A percentile compares a stretch with the other conserved stretches of the same genome.
Evolutionary conservation across 495 filamentous ascomycete species (phyloP).

Genomic region (Neurospora sp.): DNA sequence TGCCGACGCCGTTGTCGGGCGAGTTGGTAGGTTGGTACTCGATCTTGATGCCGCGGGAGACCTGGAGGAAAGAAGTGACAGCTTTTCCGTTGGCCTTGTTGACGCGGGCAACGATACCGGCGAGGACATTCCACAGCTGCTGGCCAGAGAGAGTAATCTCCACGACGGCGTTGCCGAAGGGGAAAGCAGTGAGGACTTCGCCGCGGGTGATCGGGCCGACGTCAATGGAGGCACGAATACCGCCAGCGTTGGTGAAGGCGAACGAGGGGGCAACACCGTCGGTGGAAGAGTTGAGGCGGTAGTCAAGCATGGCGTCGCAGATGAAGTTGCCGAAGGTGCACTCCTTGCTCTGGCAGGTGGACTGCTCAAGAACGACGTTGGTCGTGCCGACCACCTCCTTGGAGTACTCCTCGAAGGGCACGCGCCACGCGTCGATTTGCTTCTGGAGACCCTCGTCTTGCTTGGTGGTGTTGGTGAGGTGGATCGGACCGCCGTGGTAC

Average conservation of each 20-base stretch:
- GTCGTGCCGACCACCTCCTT: slow-evolving; percentile 35
- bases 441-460: slow-evolving; percentile 41
- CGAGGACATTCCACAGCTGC: slow-evolving; percentile 39
- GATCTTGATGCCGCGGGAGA: slow-evolving; percentile 36
- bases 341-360: slow-evolving; percentile 39
- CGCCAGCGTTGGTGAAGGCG: slow-evolving; percentile 46
- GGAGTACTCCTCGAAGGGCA: slow-evolving; percentile 41
- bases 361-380: slow-evolving; percentile 38
- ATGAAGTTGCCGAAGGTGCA: slow-evolving; percentile 45
- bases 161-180: slow-evolving; percentile 47
- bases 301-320: slow-evolving; percentile 42
- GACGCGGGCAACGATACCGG: slow-evolving; percentile 36
- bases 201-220: slow-evolving; percentile 41
- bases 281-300: slow-evolving; percentile 29
- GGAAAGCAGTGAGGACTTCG: slow-evolving; percentile 45
- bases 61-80: slow-evolving; percentile 43
- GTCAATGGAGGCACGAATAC: slow-evolving; percentile 47
- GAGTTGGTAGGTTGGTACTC: slow-evolving; percentile 33
- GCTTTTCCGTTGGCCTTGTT: slow-evolving; percentile 34
- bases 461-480: slow-evolving; percentile 42
- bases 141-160: slow-evolving; percentile 34
- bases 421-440: slow-evolving; percentile 41
- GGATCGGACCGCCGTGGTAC: slow-evolving; percentile 47
- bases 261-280: slow-evolving; percentile 26
- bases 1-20: slow-evolving; percentile 5